These are phyloP conservation scores for Begonia peltatifolia DNA, from an alignment of 306 rosid species.

Conservation along the genomic window DNA sequence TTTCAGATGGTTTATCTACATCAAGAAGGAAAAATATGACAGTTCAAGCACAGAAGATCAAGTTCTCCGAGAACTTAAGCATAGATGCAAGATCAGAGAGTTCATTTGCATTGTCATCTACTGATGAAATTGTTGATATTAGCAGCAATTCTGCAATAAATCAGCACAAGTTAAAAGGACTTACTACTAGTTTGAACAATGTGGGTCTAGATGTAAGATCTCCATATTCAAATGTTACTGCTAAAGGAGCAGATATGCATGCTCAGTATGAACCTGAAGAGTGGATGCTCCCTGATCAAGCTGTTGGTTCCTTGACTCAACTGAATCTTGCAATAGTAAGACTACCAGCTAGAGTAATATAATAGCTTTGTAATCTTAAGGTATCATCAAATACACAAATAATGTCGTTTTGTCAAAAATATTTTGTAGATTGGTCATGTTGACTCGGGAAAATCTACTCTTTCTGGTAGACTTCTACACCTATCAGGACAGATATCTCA, in stretches of 20 bases:
- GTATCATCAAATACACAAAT: constrained; percentile 8
- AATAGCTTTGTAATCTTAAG: constrained; percentile 1
- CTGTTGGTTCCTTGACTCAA: constrained; percentile 60
- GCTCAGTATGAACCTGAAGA: constrained; percentile 55
- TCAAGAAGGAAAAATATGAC: constrained; percentile 7
- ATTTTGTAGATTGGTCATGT: constrained; percentile 89
- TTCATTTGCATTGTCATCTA: constrained; percentile 27
- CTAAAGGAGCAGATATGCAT: constrained; percentile 21
- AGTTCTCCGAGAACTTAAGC: constrained; percentile 17
- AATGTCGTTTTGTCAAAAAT: constrained; percentile 11
- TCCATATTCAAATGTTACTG: constrained; percentile 30
- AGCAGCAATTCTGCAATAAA: constrained; percentile 27
- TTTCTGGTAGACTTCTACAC: constrained; percentile 83
- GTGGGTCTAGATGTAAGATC: constrained; percentile 31
- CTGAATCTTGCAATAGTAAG: constrained; percentile 80
- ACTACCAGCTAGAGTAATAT: constrained; percentile 4
- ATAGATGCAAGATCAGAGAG: constrained; percentile 15
- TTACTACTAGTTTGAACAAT: constrained; percentile 27
- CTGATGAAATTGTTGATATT: constrained; percentile 18
- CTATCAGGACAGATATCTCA: constrained; percentile 70
- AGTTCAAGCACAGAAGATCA: constrained; percentile 10
- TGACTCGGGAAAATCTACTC: constrained; percentile 98
- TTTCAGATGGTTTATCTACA: constrained; percentile 11
- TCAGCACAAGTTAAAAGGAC: constrained; percentile 29
- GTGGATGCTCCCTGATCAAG: constrained; percentile 88